Evolutionary conservation across 331 rosid genomes (phyloP).

Genomic region (Stylosanthes scabra): DNA sequence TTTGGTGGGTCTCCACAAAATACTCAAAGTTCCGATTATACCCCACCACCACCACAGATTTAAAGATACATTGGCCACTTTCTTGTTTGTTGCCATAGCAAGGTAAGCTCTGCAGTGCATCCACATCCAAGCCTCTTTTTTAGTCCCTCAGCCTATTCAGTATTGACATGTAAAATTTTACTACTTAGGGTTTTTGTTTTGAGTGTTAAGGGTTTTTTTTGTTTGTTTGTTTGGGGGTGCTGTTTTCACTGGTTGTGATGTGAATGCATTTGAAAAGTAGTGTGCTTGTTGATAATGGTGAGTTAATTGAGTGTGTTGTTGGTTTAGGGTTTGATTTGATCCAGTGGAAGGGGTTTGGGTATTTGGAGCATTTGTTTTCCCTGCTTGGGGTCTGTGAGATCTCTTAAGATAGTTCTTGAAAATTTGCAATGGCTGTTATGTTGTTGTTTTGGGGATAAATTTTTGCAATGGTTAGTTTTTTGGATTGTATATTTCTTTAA

Average conservation of each 20-base stretch:
- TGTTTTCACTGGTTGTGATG: constrained; percentile 4
- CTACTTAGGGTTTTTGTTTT: constrained; percentile 46
- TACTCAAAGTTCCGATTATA: constrained; percentile 30
- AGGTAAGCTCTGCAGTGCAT: constrained; percentile 41
- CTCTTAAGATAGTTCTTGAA: constrained; percentile 33
- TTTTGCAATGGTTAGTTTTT: constrained; percentile 9
- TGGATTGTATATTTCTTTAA: constrained; percentile 14
- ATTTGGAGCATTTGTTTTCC: background rate
- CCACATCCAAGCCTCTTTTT: constrained; percentile 9
- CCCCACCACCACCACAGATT: background rate
- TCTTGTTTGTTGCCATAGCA: constrained; percentile 29
- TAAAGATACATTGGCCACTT: constrained; percentile 21
- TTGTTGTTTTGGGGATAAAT: constrained; percentile 15
- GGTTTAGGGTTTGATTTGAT: constrained; percentile 48
- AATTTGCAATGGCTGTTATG: constrained; percentile 10
- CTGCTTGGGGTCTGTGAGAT: background rate
- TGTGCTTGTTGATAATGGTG: constrained; percentile 20
- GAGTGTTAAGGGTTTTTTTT: constrained; percentile 6
- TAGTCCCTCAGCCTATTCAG: background rate
- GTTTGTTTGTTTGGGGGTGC: background rate
- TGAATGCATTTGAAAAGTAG: constrained; percentile 29
- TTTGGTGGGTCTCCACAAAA: constrained; percentile 30
- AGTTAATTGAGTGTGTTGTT: constrained; percentile 32
- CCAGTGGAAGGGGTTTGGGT: constrained; percentile 33
- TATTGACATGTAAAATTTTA: constrained; percentile 17